Evolutionary conservation across 306 rosid genomes (phyloP), one percentile per base, ranked within the genome.

Genomic region (Echinosophora koreensis): DNA sequence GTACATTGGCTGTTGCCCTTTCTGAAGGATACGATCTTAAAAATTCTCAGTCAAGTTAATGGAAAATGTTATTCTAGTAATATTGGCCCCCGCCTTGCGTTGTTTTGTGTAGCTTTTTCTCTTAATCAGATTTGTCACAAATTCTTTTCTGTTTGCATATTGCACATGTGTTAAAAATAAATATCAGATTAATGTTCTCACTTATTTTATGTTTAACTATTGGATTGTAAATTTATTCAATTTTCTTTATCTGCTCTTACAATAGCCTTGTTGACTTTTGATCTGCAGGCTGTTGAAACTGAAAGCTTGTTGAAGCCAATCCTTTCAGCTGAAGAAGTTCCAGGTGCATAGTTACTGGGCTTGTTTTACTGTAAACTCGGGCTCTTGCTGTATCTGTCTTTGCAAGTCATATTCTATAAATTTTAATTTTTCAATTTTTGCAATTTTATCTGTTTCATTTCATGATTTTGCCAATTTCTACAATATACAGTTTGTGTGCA

Each of bases 401-500:
- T 30, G 5, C 41, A 4, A 54, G 55, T 51, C 57, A 14, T 67
- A 52, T 65, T 56, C 13, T 50, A 5, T 54, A 12, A 42, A 57
- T 66, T 57, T 11, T 39, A 7, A 69, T 15, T 32, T 32, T 47
- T 18, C 37, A 28, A 13, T 8, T 63, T 13, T 38, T 60, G 1
- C 42, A n/a, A 34, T 28, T 84, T 44, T 54, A 28, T 66, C 56
- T 65, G 67, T 27, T 54, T 69, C 27, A 50, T 46, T 61, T 71
- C 16, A 70, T 63, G 49, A 37, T 73, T 80, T 78, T 79, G 62
- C 46, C 55, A 2, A 41, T 11, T 44, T 1, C 32, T 30, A 8
- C 50, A 52, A 39, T 58, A 37, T 86, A 87, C 92, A 95, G 98
- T 95, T 38, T 95, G 97, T 35, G 97, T 92, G 51, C 98, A 95